These are phyloP conservation scores for Annulohypoxylon bovei DNA, from an alignment of 495 filamentous ascomycete species.

Conservation along the genomic window DNA sequence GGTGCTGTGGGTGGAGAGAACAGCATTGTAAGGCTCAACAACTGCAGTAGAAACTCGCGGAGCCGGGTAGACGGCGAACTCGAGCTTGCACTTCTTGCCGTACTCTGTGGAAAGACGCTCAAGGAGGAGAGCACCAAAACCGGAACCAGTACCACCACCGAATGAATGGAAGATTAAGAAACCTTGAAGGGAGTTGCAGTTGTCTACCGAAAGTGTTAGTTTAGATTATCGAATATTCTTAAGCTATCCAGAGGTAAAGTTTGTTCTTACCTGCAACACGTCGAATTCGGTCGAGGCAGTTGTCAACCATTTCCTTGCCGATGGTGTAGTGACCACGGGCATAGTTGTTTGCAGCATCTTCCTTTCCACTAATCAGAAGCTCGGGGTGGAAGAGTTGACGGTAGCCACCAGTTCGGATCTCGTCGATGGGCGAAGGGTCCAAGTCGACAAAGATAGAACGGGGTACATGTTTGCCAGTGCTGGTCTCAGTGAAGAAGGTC, in stretches of 20 bases:
- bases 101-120: constrained; percentile 90
- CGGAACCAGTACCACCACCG: constrained; percentile 90
- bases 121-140: constrained; percentile 86
- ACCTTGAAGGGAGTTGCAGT: constrained; percentile 89
- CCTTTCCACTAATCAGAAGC: constrained; percentile 87
- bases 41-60: constrained; percentile 87
- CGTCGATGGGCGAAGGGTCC: constrained; percentile 90
- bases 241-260: background rate
- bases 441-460: constrained; percentile 90
- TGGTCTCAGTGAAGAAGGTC: constrained; percentile 92
- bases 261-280: constrained; percentile 74
- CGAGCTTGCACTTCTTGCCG: constrained; percentile 94
- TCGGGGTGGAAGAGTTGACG: constrained; percentile 92
- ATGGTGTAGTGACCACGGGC: constrained; percentile 94
- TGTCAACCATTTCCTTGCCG: constrained; percentile 89
- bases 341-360: constrained; percentile 96
- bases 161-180: constrained; percentile 96
- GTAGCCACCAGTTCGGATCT: constrained; percentile 85
- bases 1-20: constrained; percentile 90
- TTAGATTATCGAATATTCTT: background rate
- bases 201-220: constrained; percentile 67
- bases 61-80: constrained; percentile 90
- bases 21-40: constrained; percentile 93
- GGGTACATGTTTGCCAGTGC: constrained; percentile 87
- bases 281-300: constrained; percentile 84